Conservation (phyloP, 768 basidiomycete genomes). For the Tulasnella sp. region DNA sequence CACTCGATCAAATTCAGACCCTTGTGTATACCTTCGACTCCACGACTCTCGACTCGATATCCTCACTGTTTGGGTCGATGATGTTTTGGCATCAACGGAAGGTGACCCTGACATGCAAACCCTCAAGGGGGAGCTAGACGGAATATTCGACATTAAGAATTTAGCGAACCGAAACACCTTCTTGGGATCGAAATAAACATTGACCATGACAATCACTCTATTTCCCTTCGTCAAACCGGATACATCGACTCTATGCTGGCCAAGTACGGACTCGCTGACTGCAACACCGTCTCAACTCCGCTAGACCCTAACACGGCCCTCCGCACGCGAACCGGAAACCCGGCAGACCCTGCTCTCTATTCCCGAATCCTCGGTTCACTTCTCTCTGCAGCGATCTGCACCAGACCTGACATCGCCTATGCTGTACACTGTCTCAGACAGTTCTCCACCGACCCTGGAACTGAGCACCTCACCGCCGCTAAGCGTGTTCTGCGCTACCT, state of each 20-base stretch:
- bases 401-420: constrained; percentile 44
- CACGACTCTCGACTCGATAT: constrained; percentile 36
- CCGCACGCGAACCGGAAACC: not conserved
- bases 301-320: constrained; percentile 26
- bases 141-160: constrained; percentile 8
- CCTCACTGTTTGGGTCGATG: constrained; percentile 47
- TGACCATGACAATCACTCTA: constrained; percentile 36
- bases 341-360: constrained; percentile 31
- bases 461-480: not conserved
- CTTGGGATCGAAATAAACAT: constrained; percentile 48
- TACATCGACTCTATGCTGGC: constrained; percentile 35
- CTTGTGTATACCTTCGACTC: constrained; percentile 44
- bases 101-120: not conserved
- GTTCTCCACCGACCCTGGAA: constrained; percentile 31
- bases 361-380: constrained; percentile 41
- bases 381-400: constrained; percentile 42
- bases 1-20: constrained; percentile 41
- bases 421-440: constrained; percentile 38
- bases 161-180: constrained; percentile 38
- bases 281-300: constrained; percentile 34
- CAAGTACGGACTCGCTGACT: constrained; percentile 28
- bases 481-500: too few relatives aligned
- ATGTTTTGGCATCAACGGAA: constrained; percentile 40
- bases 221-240: constrained; percentile 29
- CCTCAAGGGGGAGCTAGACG: constrained; percentile 8